Evolutionary conservation across 23 red algal genomes (phyloP).

Genomic region (Gracilaria vermiculophylla): DNA sequence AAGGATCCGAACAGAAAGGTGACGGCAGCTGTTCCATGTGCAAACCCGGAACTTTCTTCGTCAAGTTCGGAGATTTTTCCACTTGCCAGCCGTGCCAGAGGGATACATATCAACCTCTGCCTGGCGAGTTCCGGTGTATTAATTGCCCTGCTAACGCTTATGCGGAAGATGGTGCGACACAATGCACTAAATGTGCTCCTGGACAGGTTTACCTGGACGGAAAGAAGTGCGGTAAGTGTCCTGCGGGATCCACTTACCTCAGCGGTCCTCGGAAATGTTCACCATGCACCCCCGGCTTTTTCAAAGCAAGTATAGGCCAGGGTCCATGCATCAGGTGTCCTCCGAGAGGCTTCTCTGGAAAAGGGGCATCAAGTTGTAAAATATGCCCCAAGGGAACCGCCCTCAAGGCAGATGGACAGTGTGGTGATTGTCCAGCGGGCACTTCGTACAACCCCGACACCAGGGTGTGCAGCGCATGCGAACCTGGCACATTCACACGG

Average conservation of each 20-base stretch:
- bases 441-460: not conserved
- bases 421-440: conserved; percentile 7
- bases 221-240: conserved; percentile 2
- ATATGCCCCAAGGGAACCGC: conserved; percentile 16
- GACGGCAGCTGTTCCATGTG: not conserved
- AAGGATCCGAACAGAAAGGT: not conserved
- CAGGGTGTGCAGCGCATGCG: not conserved
- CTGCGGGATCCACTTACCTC: not conserved
- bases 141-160: not conserved
- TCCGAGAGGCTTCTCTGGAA: not conserved
- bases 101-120: not conserved
- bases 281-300: not conserved
- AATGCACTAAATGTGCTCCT: not conserved
- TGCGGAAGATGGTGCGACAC: not conserved
- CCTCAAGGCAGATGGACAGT: conserved; percentile 3
- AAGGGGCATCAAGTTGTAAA: not conserved
- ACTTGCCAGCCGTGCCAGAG: not conserved
- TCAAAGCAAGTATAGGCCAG: not conserved
- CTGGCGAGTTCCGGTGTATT: not conserved
- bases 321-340: conserved; percentile 2
- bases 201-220: not conserved
- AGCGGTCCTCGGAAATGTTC: not conserved
- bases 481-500: not conserved
- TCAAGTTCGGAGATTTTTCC: not conserved
- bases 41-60: not conserved